Evolutionary conservation across 768 basidiomycete species (phyloP).

Genomic region (Suillus variegatus): DNA sequence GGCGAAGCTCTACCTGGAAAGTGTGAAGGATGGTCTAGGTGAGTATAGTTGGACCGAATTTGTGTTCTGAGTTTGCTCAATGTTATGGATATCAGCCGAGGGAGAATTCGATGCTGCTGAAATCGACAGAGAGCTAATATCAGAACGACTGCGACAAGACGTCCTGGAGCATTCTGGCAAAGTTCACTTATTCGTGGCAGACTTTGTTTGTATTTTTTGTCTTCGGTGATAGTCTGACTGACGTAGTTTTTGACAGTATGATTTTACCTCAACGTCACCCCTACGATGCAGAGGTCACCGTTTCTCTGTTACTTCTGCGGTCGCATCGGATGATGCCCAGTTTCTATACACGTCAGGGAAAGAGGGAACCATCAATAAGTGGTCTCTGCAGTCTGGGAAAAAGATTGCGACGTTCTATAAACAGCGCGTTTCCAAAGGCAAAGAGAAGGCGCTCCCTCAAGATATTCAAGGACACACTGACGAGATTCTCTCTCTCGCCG

Average conservation of each 20-base stretch:
- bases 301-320: slow-evolving; percentile 79
- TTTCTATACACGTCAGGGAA: slow-evolving; percentile 90
- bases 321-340: slow-evolving; percentile 69
- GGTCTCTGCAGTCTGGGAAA: slow-evolving; percentile 71
- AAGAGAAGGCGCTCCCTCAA: slow-evolving; percentile 51
- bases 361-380: slow-evolving; percentile 87
- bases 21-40: slow-evolving; percentile 76
- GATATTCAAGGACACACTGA: slow-evolving; percentile 79
- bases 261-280: slow-evolving; percentile 43
- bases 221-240: neutral
- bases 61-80: slow-evolving; percentile 2
- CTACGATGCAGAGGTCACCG: slow-evolving; percentile 75
- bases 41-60: slow-evolving; percentile 22
- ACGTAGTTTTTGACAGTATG: slow-evolving; percentile 44
- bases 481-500: slow-evolving; percentile 79
- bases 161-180: slow-evolving; percentile 89
- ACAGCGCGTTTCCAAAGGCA: slow-evolving; percentile 55
- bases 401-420: slow-evolving; percentile 63
- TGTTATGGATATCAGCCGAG: slow-evolving; percentile 50
- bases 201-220: slow-evolving; percentile 49
- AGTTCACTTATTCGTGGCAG: slow-evolving; percentile 78
- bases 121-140: slow-evolving; percentile 91
- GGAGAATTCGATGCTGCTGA: slow-evolving; percentile 96
- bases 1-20: slow-evolving; percentile 88
- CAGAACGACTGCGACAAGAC: slow-evolving; percentile 87